phyloP scores from a whole-genome alignment of 768 basidiomycete species.

The Cyclocybe aegerita region DNA sequence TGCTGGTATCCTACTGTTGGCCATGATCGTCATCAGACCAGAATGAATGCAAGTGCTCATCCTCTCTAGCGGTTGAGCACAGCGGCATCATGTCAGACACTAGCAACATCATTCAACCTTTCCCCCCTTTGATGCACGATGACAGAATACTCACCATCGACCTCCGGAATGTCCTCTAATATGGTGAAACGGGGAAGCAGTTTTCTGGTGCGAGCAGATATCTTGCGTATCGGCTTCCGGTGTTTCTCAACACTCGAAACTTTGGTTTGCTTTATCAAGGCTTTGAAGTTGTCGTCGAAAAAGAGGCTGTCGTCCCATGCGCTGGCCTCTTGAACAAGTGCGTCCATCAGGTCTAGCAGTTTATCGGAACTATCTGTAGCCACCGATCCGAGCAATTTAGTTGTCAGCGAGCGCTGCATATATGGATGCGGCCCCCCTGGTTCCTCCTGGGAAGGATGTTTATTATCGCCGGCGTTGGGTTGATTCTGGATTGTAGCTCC shows the following conservation, averaged over 20 bases:
- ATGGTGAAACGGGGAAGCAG: background rate
- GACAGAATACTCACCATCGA: constrained; percentile 9
- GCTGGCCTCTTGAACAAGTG: constrained; percentile 48
- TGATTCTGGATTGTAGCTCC: background rate
- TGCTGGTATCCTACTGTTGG: constrained; percentile 5
- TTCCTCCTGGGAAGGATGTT: background rate
- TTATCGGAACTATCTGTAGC: constrained; percentile 19
- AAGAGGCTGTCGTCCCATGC: constrained; percentile 51
- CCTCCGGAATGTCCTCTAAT: constrained; percentile 19
- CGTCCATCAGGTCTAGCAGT: constrained; percentile 42
- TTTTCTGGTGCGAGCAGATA: constrained; percentile 2
- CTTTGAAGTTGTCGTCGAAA: constrained; percentile 46
- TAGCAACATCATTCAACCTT: background rate
- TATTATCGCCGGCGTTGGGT: background rate
- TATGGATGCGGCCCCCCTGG: background rate
- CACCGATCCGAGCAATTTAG: background rate
- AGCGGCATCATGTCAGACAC: constrained; percentile 8
- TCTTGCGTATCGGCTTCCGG: background rate
- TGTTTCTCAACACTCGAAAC: background rate
- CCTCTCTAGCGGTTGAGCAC: background rate
- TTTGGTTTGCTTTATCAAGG: constrained; percentile 37
- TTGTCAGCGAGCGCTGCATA: background rate
- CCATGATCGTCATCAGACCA: constrained; percentile 9
- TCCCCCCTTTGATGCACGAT: too few species aligned
- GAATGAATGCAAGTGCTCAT: background rate